Conservation (phyloP, 2,329 filamentous ascomycete genomes). For the Alternaria tenuissima region DNA sequence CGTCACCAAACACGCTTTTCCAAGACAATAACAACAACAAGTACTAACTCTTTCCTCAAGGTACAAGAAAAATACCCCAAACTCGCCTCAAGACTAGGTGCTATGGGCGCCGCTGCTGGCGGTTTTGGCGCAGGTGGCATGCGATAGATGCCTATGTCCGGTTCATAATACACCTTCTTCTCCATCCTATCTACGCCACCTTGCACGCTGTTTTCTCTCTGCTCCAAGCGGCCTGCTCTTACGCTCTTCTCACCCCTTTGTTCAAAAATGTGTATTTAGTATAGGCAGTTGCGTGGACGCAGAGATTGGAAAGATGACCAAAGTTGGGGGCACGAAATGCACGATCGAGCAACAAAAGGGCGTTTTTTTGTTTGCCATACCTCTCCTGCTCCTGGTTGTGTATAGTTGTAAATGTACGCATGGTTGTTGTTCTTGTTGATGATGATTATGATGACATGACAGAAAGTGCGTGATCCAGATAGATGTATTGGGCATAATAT, state of each 20-base stretch:
- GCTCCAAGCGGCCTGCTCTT: neutral
- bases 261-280: slow-evolving; percentile 17
- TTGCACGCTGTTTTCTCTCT: neutral
- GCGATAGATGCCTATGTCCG: slow-evolving; percentile 34
- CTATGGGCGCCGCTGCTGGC: slow-evolving; percentile 53
- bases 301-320: neutral
- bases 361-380: neutral
- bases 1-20: slow-evolving; percentile 5
- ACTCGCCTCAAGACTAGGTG: slow-evolving; percentile 57
- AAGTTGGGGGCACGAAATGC: slow-evolving; percentile 1
- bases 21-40: neutral
- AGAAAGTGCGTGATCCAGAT: neutral
- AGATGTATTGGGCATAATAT: slow-evolving; percentile 1
- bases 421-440: neutral
- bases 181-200: neutral
- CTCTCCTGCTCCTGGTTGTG: neutral
- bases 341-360: neutral
- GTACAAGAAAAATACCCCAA: slow-evolving; percentile 64
- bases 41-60: slow-evolving; percentile 19
- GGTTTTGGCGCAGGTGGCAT: slow-evolving; percentile 39
- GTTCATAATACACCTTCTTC: neutral
- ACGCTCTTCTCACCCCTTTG: slow-evolving; percentile 4
- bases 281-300: slow-evolving; percentile 1
- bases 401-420: slow-evolving; percentile 9
- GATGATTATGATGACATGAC: neutral